These are phyloP conservation scores for Zarea fungicola DNA, from an alignment of 2,329 filamentous ascomycete genomes.

Conservation along the genomic window DNA sequence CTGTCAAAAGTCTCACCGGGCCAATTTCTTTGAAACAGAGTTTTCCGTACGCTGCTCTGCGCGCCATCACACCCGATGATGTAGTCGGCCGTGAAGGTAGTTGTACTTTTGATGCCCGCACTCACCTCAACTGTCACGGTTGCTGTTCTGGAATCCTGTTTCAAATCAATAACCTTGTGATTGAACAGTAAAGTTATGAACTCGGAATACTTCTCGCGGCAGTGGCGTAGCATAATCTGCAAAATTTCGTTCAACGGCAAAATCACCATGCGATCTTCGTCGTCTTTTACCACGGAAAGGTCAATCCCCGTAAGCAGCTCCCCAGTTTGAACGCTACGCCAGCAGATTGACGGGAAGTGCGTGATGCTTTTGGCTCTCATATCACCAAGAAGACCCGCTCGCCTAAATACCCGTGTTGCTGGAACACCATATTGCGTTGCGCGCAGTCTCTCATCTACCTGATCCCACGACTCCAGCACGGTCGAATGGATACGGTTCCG, in stretches of 20 bases:
- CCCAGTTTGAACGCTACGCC: neutral
- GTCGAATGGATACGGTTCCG: constrained; percentile 19
- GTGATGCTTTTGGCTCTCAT: constrained; percentile 11
- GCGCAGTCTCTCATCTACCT: neutral
- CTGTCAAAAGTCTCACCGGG: too few relatives aligned
- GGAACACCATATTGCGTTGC: neutral
- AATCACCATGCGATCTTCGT: constrained; percentile 29
- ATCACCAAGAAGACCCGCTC: constrained; percentile 24
- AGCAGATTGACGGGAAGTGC: neutral
- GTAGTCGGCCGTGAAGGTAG: constrained; percentile 35
- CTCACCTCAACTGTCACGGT: constrained; percentile 26
- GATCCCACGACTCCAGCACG: constrained; percentile 21
- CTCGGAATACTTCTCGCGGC: constrained; percentile 25
- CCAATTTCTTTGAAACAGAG: too few relatives aligned
- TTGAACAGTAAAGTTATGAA: constrained; percentile 32
- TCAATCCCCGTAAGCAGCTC: neutral
- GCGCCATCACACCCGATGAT: constrained; percentile 42
- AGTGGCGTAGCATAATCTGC: constrained; percentile 34
- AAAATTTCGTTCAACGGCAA: constrained; percentile 39
- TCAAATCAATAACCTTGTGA: constrained; percentile 33
- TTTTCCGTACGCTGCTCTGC: constrained; percentile 33
- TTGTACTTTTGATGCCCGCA: too few relatives aligned
- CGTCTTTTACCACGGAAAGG: too few relatives aligned
- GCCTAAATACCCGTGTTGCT: neutral
- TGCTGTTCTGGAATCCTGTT: constrained; percentile 28